Base-by-base conservation (phyloP, 257 asterid species). In the Nicotiana undulata region DNA sequence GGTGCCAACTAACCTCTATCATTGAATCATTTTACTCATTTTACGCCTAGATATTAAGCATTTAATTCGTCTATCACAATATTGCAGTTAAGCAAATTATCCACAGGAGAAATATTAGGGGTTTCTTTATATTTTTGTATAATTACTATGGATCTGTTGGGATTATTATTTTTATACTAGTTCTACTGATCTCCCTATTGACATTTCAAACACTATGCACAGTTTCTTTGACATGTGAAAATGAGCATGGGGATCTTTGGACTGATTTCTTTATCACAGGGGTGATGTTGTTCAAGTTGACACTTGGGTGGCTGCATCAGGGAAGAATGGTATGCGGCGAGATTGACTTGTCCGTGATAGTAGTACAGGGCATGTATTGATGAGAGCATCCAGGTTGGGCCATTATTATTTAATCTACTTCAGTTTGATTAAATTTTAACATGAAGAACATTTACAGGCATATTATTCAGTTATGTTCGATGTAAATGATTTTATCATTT, bases 291-390 rank as follows among this genome's bases (percentile, higher is more conserved):
- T 94, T 86, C 98, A 94, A 85, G 95, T 96, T 37, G 98, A 96
- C 87, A 94, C 99, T 16, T 96, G 97, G 97, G 97, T 96, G 52
- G 96, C 95, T 74, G 98, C 97, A 80, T 92, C 98, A 6, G 99
- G 99, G 77, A 96, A 96, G 87, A 94, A 96, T 87, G 98, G 98
- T 28, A 92, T 96, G 99, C 98, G 98, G 37, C 91, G 98, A 75
- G 98, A 96, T 85, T 96, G 98, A 98, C 90, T 94, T 82, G 82
- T 93, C 65, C 97, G 96, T 32, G 98, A 96, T 87, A 76, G 91
- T 86, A 84, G 66, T 72, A 92, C 98, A 9, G 98, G 98, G 49
- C 98, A 92, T 49, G 76, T 90, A 78, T 85, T 96, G 86, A 90
- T 95, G 82, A 90, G 97, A 88, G 99, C 98, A 84, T 88, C 99